Base-by-base conservation (phyloP, 2,329 filamentous ascomycete species). In the Huntiella savannae region DNA sequence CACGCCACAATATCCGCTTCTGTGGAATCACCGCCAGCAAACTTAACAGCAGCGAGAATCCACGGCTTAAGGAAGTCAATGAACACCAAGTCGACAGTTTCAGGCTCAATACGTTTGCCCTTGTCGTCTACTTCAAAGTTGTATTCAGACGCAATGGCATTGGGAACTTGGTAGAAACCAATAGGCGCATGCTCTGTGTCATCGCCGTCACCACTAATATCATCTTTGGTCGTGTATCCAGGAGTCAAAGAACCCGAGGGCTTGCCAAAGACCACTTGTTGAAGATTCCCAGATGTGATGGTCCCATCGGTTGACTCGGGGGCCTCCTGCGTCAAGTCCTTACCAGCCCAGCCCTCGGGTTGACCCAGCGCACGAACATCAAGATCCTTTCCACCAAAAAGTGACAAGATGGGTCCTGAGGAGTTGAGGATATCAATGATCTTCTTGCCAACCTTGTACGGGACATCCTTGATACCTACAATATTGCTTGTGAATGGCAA, bases 221-320 rank as follows among this genome's bases (percentile, higher is more conserved):
- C 88, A 56, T 98, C 91, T 47, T 70, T 69, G 8, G 91, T 98
- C 0, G 83, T 95, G 63, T 96, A 96, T 1, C 91, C 91, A 1
- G 65, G 57, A 10, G 70, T 67, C 1, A 81, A 63, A 62, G 1
- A 51, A 47, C 28, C 48, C 33, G 11, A 50, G 17, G 40, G 19
- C 22, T 16, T 15, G 4, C 15, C 10, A 22, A 13, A 12, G 19
- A 36, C 34, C 7, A 33, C 13, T 1, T 19, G 7, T 22, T 37
- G 10, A 1, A 33, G 16, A 22, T 28, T 28, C 13, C 40, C 17
- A 11, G 17, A 12, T 7, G 22, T 28, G 8, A 28, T 28, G 3
- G 7, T 28, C 22, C 10, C 22, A 28, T 28, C 22, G 8, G 7
- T 28, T 7, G 22, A 10, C 15, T 28, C 15, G 3, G 35, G 35